Base-by-base conservation (phyloP, 768 basidiomycete genomes). In the Daedalea quercina region DNA sequence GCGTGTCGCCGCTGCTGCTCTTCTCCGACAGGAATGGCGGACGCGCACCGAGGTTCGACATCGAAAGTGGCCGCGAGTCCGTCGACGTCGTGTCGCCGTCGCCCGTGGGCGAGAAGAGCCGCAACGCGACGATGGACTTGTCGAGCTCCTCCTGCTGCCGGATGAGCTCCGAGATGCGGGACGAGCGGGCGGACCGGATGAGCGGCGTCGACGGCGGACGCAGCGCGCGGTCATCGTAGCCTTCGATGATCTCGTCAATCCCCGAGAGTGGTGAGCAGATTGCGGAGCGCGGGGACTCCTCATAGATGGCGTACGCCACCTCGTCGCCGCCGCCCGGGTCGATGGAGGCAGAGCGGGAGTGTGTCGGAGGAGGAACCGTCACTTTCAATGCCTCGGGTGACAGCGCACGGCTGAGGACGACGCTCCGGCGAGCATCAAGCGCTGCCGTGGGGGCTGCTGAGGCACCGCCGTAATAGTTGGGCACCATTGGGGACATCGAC, bases 71-170 rank as follows among this genome's bases (percentile, higher is more conserved):
- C 4, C 28, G 4, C 28, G 28, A 31, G 28, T 12, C 43, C n/a
- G 6, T 9, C 28, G 22, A 9, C 34, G 43, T 11, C 40, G 26
- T 20, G 44, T 42, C 17, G 22, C 19, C 23, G 11, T 22, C 22
- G 44, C 19, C 20, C n/a, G 47, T 48, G 6, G 57, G 62, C 1
- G 59, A 57, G 56, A 79, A 74, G 23, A 78, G 53, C 41, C 72
- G 75, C 44, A 88, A 70, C 33, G 75, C 77, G 25, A 79, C 79
- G 48, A 88, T 85, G 53, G 75, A 84, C 62, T 71, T 71, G 59
- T 86, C 85, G 47, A 88, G 71, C 55, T 86, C 82, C 1, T 65
- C 74, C 62, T 85, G 83, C 60, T 84, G 78, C 22, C 79, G 78
- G 41, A 82, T 59, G 31, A 87, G 70, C 49, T 76, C 51, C 9